phyloP scores from a whole-genome alignment of 352 stramenopile species.

The Phytophthora sansomeana region DNA sequence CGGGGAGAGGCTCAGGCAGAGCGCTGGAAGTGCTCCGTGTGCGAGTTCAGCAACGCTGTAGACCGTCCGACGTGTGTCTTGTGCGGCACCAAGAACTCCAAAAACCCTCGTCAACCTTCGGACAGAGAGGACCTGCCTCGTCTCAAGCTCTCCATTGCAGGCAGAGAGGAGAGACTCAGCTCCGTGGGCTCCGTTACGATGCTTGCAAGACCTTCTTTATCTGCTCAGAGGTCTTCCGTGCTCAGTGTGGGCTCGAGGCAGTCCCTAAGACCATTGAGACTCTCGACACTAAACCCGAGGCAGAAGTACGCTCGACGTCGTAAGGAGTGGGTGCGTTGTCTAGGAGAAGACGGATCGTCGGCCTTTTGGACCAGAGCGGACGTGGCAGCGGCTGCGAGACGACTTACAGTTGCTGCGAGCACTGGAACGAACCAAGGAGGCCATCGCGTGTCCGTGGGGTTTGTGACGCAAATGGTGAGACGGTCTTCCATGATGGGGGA shows the following conservation, averaged over 20 bases:
- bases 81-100: conserved; percentile 76
- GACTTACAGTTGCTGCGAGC: conserved; percentile 33
- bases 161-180: conserved; percentile 35
- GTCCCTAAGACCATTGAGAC: conserved; percentile 41
- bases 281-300: conserved; percentile 74
- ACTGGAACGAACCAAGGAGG: conserved; percentile 1
- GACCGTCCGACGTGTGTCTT: conserved; percentile 70
- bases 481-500: conserved; percentile 63
- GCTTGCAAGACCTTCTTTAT: conserved; percentile 33
- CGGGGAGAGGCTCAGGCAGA: conserved; percentile 64
- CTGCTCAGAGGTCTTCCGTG: conserved; percentile 24
- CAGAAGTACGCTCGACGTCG: conserved; percentile 81
- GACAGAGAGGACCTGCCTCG: conserved; percentile 33
- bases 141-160: conserved; percentile 43
- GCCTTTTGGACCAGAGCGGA: conserved; percentile 78
- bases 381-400: conserved; percentile 34
- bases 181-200: conserved; percentile 39
- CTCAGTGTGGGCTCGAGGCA: conserved; percentile 26
- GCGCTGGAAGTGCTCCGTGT: conserved; percentile 82
- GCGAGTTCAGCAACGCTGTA: conserved; percentile 80
- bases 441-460: conserved; percentile 65
- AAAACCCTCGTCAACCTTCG: conserved; percentile 7
- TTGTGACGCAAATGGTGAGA: conserved; percentile 74
- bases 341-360: conserved; percentile 63
- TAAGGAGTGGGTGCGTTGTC: conserved; percentile 82